phyloP scores from a whole-genome alignment of 2,329 filamentous ascomycete genomes.

The Pseudonectria foliicola region DNA sequence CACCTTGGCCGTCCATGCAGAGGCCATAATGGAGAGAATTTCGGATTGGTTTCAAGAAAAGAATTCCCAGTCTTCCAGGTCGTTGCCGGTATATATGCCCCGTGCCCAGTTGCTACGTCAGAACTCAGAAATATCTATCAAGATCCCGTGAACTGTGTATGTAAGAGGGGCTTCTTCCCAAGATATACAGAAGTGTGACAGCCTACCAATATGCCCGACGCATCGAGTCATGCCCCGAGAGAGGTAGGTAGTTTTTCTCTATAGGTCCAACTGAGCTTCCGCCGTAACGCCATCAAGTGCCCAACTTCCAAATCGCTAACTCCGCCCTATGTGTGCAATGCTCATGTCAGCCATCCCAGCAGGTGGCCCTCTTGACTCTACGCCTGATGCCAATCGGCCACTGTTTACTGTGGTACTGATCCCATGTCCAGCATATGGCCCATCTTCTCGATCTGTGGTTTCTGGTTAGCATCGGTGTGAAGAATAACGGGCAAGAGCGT shows the following conservation, averaged over 20 bases:
- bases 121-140: no score
- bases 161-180: no score
- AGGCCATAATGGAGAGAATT: no score
- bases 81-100: no score
- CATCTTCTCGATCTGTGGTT: slow-evolving; percentile 72
- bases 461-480: slow-evolving; percentile 12
- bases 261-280: slow-evolving; percentile 14
- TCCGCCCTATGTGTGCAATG: slow-evolving; percentile 13
- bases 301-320: slow-evolving; percentile 13
- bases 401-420: slow-evolving; percentile 8
- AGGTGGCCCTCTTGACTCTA: slow-evolving; percentile 1
- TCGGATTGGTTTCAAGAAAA: no score
- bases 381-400: not conserved
- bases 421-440: slow-evolving; percentile 66
- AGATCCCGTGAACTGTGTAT: no score
- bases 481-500: no score
- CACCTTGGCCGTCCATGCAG: no score
- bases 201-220: no score
- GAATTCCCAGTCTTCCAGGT: no score
- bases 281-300: slow-evolving; percentile 16
- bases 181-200: no score
- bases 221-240: slow-evolving; percentile 6
- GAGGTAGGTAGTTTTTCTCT: slow-evolving; percentile 16
- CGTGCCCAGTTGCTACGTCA: no score
- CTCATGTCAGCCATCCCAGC: slow-evolving; percentile 4